phyloP scores from a whole-genome alignment of 2,329 filamentous ascomycete species.

The Nannizzia gypsea region DNA sequence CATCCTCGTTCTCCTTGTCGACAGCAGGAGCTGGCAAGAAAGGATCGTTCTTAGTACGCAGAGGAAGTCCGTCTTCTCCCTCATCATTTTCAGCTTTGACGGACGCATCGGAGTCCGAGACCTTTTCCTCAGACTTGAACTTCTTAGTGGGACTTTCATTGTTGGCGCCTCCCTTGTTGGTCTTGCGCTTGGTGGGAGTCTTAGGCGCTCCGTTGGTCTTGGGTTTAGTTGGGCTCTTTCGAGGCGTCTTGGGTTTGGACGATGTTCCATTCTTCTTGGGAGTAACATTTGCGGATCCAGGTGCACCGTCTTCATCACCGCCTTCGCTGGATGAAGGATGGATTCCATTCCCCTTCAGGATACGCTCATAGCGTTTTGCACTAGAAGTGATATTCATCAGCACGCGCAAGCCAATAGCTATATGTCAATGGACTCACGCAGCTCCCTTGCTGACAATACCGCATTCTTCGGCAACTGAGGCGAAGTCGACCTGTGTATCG shows the following conservation, averaged over 20 bases:
- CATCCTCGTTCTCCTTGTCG: constrained; percentile 2
- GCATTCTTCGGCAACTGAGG: constrained; percentile 52
- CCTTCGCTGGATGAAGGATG: constrained; percentile 9
- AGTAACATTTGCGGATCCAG: constrained; percentile 15
- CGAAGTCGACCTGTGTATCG: constrained; percentile 49
- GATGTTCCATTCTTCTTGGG: constrained; percentile 13
- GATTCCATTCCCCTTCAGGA: constrained; percentile 50
- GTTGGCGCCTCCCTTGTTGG: constrained; percentile 1
- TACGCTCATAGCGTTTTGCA: constrained; percentile 55
- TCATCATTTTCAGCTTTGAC: not conserved
- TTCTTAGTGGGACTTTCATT: constrained; percentile 12
- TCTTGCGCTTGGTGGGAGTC: constrained; percentile 14
- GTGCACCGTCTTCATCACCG: not conserved
- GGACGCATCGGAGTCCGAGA: constrained; percentile 7
- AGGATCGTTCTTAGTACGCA: constrained; percentile 8
- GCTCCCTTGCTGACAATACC: constrained; percentile 54
- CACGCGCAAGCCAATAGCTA: not conserved
- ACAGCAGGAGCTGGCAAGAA: constrained; percentile 5
- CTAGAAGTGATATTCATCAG: constrained; percentile 31
- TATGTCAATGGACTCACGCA: constrained; percentile 45
- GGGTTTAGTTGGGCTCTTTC: constrained; percentile 18
- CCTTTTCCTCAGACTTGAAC: constrained; percentile 11
- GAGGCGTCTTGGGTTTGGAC: constrained; percentile 13
- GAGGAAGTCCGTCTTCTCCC: not conserved
- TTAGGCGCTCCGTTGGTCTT: constrained; percentile 16